These are phyloP conservation scores for Boletus sp. DNA, from an alignment of 768 basidiomycete species.

Conservation along the genomic window DNA sequence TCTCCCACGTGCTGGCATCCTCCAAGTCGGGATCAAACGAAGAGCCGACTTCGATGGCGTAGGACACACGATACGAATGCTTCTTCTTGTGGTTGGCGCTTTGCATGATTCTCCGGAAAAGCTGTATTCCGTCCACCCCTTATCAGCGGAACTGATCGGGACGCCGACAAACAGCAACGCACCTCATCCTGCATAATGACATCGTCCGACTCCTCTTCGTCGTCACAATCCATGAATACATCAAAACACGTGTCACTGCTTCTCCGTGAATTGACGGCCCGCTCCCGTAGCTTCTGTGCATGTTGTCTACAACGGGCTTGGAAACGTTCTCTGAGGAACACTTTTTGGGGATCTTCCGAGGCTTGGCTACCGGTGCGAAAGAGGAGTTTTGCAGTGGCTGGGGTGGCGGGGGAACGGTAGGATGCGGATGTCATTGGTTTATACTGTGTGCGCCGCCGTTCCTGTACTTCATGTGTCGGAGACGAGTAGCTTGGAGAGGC, in stretches of 20 bases:
- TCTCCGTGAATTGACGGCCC: slow-evolving; percentile 39
- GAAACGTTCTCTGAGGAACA: slow-evolving; percentile 57
- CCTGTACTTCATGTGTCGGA: slow-evolving; percentile 41
- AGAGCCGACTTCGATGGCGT: slow-evolving; percentile 65
- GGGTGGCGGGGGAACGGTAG: slow-evolving; percentile 16
- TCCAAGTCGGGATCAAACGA: slow-evolving; percentile 75
- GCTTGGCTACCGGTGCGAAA: slow-evolving; percentile 14
- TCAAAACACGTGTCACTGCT: slow-evolving; percentile 50
- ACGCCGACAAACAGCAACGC: slow-evolving; percentile 9
- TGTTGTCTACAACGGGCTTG: slow-evolving; percentile 61
- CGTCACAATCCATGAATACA: slow-evolving; percentile 45
- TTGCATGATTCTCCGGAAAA: slow-evolving; percentile 63
- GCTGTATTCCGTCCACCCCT: slow-evolving; percentile 35
- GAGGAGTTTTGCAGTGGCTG: slow-evolving; percentile 8
- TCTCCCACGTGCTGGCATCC: slow-evolving; percentile 59
- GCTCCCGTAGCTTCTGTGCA: slow-evolving; percentile 52
- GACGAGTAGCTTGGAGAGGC: slow-evolving; percentile 44
- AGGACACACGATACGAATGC: slow-evolving; percentile 61
- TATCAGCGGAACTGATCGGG: slow-evolving; percentile 8
- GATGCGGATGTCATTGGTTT: slow-evolving; percentile 37
- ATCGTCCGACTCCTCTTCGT: slow-evolving; percentile 60
- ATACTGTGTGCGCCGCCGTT: slow-evolving; percentile 55
- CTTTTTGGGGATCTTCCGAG: slow-evolving; percentile 47
- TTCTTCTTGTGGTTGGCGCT: slow-evolving; percentile 47
- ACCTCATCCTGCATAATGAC: slow-evolving; percentile 61